Conservation (phyloP, 2,329 filamentous ascomycete species). For the Xylariaceae sp. region DNA sequence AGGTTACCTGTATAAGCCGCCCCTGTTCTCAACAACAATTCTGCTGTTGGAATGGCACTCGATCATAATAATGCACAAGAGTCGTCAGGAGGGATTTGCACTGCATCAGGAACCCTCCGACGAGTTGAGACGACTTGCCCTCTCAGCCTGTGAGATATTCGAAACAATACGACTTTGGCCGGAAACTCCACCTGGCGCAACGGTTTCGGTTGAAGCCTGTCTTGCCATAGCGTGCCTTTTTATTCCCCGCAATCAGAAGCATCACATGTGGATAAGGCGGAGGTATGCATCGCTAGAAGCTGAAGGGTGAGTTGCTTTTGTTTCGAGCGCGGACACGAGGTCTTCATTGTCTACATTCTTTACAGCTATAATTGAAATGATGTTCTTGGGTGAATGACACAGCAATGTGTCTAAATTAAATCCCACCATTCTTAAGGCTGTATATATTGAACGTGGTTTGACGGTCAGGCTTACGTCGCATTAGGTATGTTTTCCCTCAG, state of each 20-base stretch:
- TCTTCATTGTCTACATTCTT: neutral
- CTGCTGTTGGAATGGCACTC: slow-evolving; percentile 79
- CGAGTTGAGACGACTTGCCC: slow-evolving; percentile 68
- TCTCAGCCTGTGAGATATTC: slow-evolving; percentile 77
- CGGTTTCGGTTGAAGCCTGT: slow-evolving; percentile 76
- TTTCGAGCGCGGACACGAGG: neutral
- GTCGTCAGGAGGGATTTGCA: slow-evolving; percentile 67
- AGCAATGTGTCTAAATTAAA: no score
- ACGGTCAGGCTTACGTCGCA: slow-evolving; percentile 5
- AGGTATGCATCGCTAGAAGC: slow-evolving; percentile 82
- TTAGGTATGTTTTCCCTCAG: slow-evolving; percentile 82
- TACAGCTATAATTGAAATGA: no score
- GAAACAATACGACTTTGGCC: slow-evolving; percentile 79
- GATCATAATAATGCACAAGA: slow-evolving; percentile 80
- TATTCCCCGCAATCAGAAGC: slow-evolving; percentile 74
- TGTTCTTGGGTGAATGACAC: no score
- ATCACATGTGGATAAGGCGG: slow-evolving; percentile 79
- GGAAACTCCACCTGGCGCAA: slow-evolving; percentile 70
- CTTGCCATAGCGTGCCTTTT: slow-evolving; percentile 80
- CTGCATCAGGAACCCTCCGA: slow-evolving; percentile 56
- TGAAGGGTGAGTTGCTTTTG: slow-evolving; percentile 68
- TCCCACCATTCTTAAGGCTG: no score
- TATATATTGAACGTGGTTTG: no score
- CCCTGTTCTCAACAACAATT: slow-evolving; percentile 77
- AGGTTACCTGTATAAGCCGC: slow-evolving; percentile 72